Base-by-base conservation (phyloP, 139 green algal genomes). In the Chlorella sp. region DNA sequence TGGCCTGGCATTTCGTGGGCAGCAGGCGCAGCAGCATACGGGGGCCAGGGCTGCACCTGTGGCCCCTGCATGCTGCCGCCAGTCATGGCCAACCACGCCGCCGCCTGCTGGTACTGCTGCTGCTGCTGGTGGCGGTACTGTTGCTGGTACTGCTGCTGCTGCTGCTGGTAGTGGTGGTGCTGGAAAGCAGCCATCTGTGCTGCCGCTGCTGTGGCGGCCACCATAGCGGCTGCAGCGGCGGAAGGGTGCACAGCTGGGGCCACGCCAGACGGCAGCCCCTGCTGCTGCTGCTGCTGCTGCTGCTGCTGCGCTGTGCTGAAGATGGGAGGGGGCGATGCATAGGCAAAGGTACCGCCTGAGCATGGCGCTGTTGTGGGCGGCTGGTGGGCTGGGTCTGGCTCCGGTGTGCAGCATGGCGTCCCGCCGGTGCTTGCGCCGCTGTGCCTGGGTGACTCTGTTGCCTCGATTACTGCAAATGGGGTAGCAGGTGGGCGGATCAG, bases 361-460 rank as follows among this genome's bases (percentile, higher is more conserved):
- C 48, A 9, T 9, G 5, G 48, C 7, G 48, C 48, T 9, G 48
- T 57, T 5, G 48, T 9, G 48, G 48, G 48, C 48, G 48, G 48
- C 48, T 5, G 48, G 48, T 57, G 48, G 7, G 7, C 48, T 57
- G 48, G 7, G 7, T 57, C 48, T 57, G 48, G 48, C 48, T 57
- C 48, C 9, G 48, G 48, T 57, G 48, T 57, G 48, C 48, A 16
- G 48, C 48, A 57, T 16, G 48, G 48, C 7, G 48, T 57, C 7
- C 48, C 48, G 48, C 48, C 48, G 48, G 48, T 9, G 64, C 64
- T 28, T 9, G 21, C 64, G 28, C 32, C 71, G 71, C 71, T 78
- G 71, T 78, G 71, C 71, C 71, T 78, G 71, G 71, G 71, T 14
- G 71, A 78, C 71, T 78, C 71, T 37, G 71, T 83, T 26, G 78